Evolutionary conservation across 345 rosid genomes (phyloP), one percentile per base, ranked within the genome.

Genomic region (Gossypium mustelinum): DNA sequence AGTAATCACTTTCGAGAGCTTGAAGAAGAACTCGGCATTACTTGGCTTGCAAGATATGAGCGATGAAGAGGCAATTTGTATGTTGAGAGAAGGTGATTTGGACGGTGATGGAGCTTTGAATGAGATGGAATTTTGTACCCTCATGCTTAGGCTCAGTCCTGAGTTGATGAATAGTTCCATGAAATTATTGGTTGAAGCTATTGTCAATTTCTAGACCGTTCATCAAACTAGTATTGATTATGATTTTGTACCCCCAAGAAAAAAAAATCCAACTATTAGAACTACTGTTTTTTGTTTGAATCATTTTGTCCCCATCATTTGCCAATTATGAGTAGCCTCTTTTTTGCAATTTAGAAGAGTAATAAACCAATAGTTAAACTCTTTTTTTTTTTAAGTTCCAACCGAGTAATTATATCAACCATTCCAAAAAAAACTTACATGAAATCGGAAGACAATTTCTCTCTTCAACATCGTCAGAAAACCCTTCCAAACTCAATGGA

Each of bases 131-230:
- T 89, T 89, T 71, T 89, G 87, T 44, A 82, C 86, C 29, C 83
- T 89, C 34, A 89, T 89, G 93, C 86, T 84, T 71, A 83, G 91
- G 83, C 45, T 89, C 48, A 89, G 93, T 48, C 93, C 93, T 64
- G 88, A 60, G 2, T 77, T 87, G 80, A 89, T 89, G 90, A 76
- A 45, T 39, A 64, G 24, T 48, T 85, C 89, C 12, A 74, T 45
- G 14, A 68, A 80, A 22, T 73, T 73, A 79, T 50, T 89, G 68
- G 56, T 80, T 24, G 85, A 84, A 67, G 85, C 88, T 60, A 75
- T 86, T 25, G 56, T 29, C 24, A 60, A 73, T 27, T 59, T 56
- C 52, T 73, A 73, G 64, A 60, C 18, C 41, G 10, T 27, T 60
- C 16, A 25, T 60, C 34, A 27, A 25, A 60, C 17, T 52, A 16